phyloP scores from a whole-genome alignment of 495 filamentous ascomycete genomes.

The Aspergillus mulundensis region DNA sequence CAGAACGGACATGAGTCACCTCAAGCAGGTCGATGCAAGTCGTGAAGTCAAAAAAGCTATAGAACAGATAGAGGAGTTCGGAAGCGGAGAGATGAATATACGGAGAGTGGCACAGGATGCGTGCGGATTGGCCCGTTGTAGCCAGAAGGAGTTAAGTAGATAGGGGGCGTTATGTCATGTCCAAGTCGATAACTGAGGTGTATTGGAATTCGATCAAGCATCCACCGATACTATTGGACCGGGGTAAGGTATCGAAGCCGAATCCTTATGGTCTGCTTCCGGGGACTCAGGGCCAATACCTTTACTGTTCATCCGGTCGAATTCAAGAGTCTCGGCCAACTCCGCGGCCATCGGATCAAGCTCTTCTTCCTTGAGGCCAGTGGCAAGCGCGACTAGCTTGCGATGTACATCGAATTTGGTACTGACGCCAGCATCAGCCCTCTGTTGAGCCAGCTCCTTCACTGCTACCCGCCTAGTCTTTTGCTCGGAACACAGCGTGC shows the following conservation, averaged over 20 bases:
- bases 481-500: slow-evolving; percentile 37
- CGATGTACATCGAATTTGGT: slow-evolving; percentile 51
- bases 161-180: background rate
- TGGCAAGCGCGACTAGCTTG: slow-evolving; percentile 48
- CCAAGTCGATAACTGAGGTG: background rate
- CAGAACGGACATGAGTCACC: background rate
- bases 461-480: slow-evolving; percentile 40
- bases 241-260: slow-evolving; percentile 22
- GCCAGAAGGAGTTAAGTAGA: background rate
- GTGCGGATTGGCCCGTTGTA: background rate
- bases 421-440: slow-evolving; percentile 46
- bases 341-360: slow-evolving; percentile 47
- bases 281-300: slow-evolving; percentile 26
- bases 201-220: slow-evolving; percentile 21
- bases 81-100: background rate
- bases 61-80: background rate
- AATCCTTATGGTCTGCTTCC: slow-evolving; percentile 26
- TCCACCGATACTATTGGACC: slow-evolving; percentile 35
- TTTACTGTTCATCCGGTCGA: slow-evolving; percentile 43
- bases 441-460: slow-evolving; percentile 42
- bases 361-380: slow-evolving; percentile 48
- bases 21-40: background rate
- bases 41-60: slow-evolving; percentile 10
- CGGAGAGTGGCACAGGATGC: too few relatives aligned
- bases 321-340: slow-evolving; percentile 44